A percentile compares a stretch with the other conserved stretches of the same genome.
Conservation (phyloP, 139 green algal genomes). For the Choricystis sp. region DNA sequence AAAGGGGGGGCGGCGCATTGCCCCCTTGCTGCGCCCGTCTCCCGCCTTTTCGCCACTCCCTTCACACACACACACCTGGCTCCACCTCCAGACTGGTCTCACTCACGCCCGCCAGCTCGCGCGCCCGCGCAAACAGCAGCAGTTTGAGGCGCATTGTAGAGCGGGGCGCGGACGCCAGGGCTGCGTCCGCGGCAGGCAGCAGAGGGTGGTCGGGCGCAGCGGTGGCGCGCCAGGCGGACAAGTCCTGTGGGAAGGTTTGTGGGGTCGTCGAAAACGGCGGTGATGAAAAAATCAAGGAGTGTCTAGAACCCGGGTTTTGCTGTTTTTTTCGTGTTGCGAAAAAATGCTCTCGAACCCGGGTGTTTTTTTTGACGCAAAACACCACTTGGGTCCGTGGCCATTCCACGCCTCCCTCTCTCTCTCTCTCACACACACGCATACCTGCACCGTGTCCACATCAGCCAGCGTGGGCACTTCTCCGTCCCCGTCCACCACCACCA, state of each 20-base stretch:
- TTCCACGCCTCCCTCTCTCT: too few relatives aligned
- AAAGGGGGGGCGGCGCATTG: not conserved
- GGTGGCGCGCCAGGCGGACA: not conserved
- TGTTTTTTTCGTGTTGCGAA: not conserved
- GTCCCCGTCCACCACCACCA: not conserved
- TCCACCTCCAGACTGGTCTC: too few relatives aligned
- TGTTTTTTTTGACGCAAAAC: too few relatives aligned
- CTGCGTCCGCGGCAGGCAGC: not conserved
- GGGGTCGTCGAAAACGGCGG: too few relatives aligned
- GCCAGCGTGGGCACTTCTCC: not conserved
- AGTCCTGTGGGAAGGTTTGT: not conserved
- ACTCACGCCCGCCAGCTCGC: not conserved
- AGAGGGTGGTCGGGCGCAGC: not conserved
- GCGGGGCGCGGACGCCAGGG: not conserved
- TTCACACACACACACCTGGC: too few relatives aligned
- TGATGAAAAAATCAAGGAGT: too few relatives aligned
- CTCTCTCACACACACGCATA: not conserved
- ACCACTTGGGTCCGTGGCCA: not conserved
- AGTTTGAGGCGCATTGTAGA: not conserved
- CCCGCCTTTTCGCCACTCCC: too few relatives aligned
- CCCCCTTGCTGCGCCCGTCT: too few relatives aligned
- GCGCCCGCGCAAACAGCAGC: not conserved
- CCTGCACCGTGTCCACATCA: not conserved
- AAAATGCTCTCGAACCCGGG: too few relatives aligned
- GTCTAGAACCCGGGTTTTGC: not conserved